These are phyloP conservation scores for Talinum fruticosum DNA, from an alignment of 148 eudicot species.

Conservation along the genomic window DNA sequence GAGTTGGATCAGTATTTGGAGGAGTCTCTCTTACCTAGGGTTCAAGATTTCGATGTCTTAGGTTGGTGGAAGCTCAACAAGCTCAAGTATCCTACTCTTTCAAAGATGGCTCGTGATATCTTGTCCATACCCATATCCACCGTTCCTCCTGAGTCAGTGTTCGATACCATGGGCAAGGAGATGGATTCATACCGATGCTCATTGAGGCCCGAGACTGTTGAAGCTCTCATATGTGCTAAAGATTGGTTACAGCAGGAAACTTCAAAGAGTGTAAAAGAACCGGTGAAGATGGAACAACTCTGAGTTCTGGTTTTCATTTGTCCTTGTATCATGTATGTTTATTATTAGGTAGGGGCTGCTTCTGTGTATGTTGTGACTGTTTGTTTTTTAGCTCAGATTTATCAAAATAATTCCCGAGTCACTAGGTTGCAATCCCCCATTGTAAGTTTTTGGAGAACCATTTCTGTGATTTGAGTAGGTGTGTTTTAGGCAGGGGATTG, in stretches of 20 bases:
- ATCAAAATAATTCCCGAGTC: no score
- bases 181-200: conserved; percentile 75
- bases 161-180: conserved; percentile 54
- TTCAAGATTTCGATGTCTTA: conserved; percentile 81
- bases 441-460: no score
- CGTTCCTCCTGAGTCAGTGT: conserved; percentile 48
- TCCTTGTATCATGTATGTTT: no score
- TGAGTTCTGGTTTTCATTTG: no score
- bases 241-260: conserved; percentile 69
- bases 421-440: no score
- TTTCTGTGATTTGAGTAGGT: no score
- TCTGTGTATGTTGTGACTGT: no score
- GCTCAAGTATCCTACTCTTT: conserved; percentile 84
- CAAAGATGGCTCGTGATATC: conserved; percentile 92
- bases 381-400: no score
- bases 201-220: conserved; percentile 74
- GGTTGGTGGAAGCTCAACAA: conserved; percentile 97
- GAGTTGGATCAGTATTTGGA: conserved; percentile 92
- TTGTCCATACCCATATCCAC: conserved; percentile 67
- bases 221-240: conserved; percentile 91
- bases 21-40: conserved; percentile 85
- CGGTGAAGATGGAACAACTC: conserved; percentile 55
- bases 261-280: conserved; percentile 26
- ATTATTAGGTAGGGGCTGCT: no score
- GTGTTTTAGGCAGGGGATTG: no score